Percentiles rank a stretch among this genome's conserved stretches.
Conservation (phyloP, 805 yeast species). For the Lipomyces chichibuensis region DNA sequence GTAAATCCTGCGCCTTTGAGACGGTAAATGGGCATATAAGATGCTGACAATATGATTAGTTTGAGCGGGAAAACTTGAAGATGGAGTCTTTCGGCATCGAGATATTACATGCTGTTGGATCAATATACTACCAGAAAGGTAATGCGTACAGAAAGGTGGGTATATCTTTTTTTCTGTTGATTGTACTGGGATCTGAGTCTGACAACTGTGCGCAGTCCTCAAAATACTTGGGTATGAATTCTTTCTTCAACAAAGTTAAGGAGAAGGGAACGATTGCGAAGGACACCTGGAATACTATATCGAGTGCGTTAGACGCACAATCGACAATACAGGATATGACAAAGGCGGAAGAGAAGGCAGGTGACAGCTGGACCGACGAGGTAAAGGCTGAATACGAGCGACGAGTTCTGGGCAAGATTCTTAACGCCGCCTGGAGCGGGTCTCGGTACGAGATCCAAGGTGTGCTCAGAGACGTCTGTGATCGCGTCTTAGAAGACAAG, state of each 20-base stretch:
- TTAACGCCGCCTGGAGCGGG: conserved; percentile 95
- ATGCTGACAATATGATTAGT: conserved; percentile 5
- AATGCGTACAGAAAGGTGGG: conserved; percentile 63
- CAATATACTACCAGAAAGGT: conserved; percentile 74
- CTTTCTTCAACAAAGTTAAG: conserved; percentile 76
- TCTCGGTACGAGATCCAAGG: conserved; percentile 83
- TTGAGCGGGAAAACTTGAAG: conserved; percentile 86
- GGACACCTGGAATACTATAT: conserved; percentile 78
- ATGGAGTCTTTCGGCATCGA: conserved; percentile 95
- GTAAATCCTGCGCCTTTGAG: conserved; percentile 42
- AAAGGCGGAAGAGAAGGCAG: conserved; percentile 67
- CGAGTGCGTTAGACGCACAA: conserved; percentile 88
- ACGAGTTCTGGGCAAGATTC: conserved; percentile 79
- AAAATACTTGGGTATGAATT: conserved; percentile 84
- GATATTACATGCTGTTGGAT: conserved; percentile 76
- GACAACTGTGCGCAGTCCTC: conserved; percentile 59
- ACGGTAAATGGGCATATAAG: too few relatives aligned
- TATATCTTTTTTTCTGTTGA: conserved; percentile 48
- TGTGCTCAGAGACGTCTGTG: conserved; percentile 80
- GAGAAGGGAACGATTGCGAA: conserved; percentile 83
- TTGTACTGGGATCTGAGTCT: not conserved
- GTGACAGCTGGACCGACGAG: conserved; percentile 57
- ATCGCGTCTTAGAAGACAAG: conserved; percentile 72
- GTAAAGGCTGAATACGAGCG: conserved; percentile 79
- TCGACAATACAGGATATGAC: conserved; percentile 72